Evolutionary conservation across 257 asterid species (phyloP).

Genomic region (Solanum appendiculatum): DNA sequence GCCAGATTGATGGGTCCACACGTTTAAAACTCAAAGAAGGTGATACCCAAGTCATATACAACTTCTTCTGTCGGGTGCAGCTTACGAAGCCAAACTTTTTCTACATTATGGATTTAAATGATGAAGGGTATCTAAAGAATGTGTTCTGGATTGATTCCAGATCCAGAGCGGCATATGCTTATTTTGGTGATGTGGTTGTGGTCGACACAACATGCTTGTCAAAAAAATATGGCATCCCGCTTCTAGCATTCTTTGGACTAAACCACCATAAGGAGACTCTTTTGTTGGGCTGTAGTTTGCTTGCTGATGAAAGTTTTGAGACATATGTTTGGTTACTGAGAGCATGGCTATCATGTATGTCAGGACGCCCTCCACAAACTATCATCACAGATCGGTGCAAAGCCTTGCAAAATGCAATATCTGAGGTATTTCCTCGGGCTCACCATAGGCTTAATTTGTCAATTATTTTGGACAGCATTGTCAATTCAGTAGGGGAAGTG

Average conservation of each 20-base stretch:
- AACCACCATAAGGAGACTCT: conserved; percentile 28
- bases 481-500: conserved; percentile 9
- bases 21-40: conserved; percentile 15
- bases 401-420: conserved; percentile 24
- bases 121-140: conserved; percentile 24
- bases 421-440: conserved; percentile 34
- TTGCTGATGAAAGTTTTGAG: conserved; percentile 23
- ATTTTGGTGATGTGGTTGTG: conserved; percentile 26
- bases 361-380: conserved; percentile 34
- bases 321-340: conserved; percentile 30
- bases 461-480: conserved; percentile 16
- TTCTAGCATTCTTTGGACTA: conserved; percentile 18
- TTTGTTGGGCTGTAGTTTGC: conserved; percentile 24
- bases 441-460: conserved; percentile 21
- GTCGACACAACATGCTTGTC: conserved; percentile 26
- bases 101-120: conserved; percentile 33
- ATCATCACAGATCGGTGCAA: conserved; percentile 22
- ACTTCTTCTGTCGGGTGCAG: conserved; percentile 18
- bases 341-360: conserved; percentile 35
- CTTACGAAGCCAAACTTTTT: conserved; percentile 21
- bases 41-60: conserved; percentile 12
- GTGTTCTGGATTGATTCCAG: conserved; percentile 31
- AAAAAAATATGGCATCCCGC: conserved; percentile 17
- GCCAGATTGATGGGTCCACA: conserved; percentile 12
- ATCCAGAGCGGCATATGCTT: conserved; percentile 22